A percentile compares a stretch with the other conserved stretches of the same genome.
phyloP scores from a whole-genome alignment of 1,139 yeast species.

The Candida sp. region DNA sequence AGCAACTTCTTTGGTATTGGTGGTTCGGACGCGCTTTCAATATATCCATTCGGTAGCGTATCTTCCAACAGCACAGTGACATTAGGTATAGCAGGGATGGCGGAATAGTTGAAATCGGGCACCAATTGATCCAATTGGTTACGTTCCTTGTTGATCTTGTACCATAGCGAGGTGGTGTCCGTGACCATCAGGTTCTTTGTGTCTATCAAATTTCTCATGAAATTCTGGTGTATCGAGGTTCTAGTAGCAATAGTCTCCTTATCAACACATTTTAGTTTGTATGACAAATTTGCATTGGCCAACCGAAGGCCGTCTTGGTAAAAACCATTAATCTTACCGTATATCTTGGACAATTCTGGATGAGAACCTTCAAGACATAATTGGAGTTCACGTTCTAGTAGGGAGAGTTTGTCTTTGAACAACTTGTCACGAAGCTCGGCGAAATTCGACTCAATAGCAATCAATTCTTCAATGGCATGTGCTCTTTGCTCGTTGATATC shows the following conservation, averaged over 20 bases:
- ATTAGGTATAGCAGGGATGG: slow-evolving; percentile 35
- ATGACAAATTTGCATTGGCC: slow-evolving; percentile 72
- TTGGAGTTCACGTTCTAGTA: slow-evolving; percentile 81
- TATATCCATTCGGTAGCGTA: slow-evolving; percentile 5
- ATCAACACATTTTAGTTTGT: slow-evolving; percentile 76
- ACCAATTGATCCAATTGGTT: slow-evolving; percentile 80
- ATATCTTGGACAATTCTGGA: slow-evolving; percentile 75
- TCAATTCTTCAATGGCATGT: slow-evolving; percentile 70
- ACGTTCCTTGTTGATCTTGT: slow-evolving; percentile 88
- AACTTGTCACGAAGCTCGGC: slow-evolving; percentile 83
- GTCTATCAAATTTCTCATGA: slow-evolving; percentile 70
- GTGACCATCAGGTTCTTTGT: slow-evolving; percentile 67
- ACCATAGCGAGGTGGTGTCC: slow-evolving; percentile 88
- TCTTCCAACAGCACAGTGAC: slow-evolving; percentile 18
- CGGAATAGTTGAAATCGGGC: slow-evolving; percentile 43
- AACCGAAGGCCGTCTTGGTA: slow-evolving; percentile 71
- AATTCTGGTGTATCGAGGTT: slow-evolving; percentile 86
- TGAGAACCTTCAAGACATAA: slow-evolving; percentile 91
- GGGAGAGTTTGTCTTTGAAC: slow-evolving; percentile 73
- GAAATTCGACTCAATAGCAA: slow-evolving; percentile 82
- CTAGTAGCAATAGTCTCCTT: slow-evolving; percentile 82
- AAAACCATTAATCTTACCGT: slow-evolving; percentile 71
- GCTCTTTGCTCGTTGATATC: slow-evolving; percentile 56
- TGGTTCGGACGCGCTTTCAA: slow-evolving; percentile 13
- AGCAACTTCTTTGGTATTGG: slow-evolving; percentile 38